These are phyloP conservation scores for Metschnikowia shivogae DNA, from an alignment of 805 yeast genomes.

Conservation along the genomic window DNA sequence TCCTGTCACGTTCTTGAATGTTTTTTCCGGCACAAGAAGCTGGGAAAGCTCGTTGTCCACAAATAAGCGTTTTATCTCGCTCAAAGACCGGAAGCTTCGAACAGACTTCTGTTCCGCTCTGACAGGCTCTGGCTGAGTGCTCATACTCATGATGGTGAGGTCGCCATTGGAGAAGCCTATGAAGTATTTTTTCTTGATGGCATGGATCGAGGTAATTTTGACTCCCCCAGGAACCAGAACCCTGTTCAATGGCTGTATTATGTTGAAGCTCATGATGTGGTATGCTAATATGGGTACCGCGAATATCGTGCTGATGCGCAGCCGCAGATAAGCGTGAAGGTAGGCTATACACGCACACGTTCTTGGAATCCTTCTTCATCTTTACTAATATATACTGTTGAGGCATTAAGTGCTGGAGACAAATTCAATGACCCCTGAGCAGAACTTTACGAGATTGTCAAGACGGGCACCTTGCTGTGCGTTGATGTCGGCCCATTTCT, in stretches of 20 bases:
- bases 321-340: too few relatives aligned
- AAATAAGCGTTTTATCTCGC: conserved; percentile 21
- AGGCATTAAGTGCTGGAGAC: conserved; percentile 23
- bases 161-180: conserved; percentile 37
- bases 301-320: neutral
- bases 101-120: conserved; percentile 11
- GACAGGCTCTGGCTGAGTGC: conserved; percentile 11
- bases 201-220: conserved; percentile 24
- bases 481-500: conserved; percentile 46
- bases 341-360: too few relatives aligned
- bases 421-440: conserved; percentile 73
- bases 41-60: conserved; percentile 19
- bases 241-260: conserved; percentile 35
- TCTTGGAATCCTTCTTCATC: neutral
- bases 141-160: conserved; percentile 23
- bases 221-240: conserved; percentile 24
- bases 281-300: neutral
- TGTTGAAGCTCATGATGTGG: conserved; percentile 33
- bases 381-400: neutral
- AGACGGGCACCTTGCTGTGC: conserved; percentile 41
- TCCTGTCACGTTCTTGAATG: conserved; percentile 20
- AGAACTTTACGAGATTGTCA: conserved; percentile 69
- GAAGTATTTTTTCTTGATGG: conserved; percentile 19
- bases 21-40: conserved; percentile 18
- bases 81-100: conserved; percentile 22